Conservation (phyloP, 352 stramenopile genomes). For the Phytophthora citricola region DNA sequence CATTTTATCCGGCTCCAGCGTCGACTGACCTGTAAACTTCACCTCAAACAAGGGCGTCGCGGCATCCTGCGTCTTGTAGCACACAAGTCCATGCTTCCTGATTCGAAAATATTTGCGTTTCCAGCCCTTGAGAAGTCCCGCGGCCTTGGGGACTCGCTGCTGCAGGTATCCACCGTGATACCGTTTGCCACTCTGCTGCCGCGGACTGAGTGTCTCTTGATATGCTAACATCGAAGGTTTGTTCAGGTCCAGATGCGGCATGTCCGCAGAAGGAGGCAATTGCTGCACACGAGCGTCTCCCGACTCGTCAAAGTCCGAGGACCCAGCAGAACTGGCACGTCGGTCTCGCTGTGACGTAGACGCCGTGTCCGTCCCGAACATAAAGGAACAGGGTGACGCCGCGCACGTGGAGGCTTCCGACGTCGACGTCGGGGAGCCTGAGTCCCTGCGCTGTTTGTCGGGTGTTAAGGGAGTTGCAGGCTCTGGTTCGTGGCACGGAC, state of each 20-base stretch:
- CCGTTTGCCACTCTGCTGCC: constrained; percentile 58
- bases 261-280: constrained; percentile 15
- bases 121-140: constrained; percentile 72
- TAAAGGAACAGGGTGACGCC: constrained; percentile 21
- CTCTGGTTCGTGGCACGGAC: constrained; percentile 26
- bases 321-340: constrained; percentile 36
- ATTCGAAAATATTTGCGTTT: constrained; percentile 79
- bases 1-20: constrained; percentile 40
- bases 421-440: constrained; percentile 18
- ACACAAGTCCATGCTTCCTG: constrained; percentile 68
- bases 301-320: constrained; percentile 34
- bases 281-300: constrained; percentile 38
- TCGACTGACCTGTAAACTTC: constrained; percentile 56
- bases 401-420: constrained; percentile 24
- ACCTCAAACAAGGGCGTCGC: constrained; percentile 66
- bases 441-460: constrained; percentile 3
- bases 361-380: neutral
- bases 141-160: constrained; percentile 61
- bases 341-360: constrained; percentile 4
- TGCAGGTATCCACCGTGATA: constrained; percentile 66
- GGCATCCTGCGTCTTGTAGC: constrained; percentile 61
- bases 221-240: constrained; percentile 32
- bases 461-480: constrained; percentile 5
- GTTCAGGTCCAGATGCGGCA: constrained; percentile 16
- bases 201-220: constrained; percentile 60